Evolutionary conservation across 495 filamentous ascomycete species (phyloP), one percentile per base, ranked within the genome.

Genomic region (Aspergillus leporis): DNA sequence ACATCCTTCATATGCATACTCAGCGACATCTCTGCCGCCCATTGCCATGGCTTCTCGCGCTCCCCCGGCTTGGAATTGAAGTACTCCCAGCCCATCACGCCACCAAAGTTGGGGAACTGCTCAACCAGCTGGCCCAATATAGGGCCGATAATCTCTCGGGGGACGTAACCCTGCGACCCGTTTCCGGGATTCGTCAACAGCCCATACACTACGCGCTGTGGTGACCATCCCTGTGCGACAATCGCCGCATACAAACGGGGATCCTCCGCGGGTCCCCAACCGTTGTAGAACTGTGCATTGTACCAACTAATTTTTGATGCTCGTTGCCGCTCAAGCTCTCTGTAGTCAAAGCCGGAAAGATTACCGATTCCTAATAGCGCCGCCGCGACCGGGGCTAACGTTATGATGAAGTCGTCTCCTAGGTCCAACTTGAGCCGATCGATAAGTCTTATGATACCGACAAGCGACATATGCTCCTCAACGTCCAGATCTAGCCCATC

Each of bases 81-180:
- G 63, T 91, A 95, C 68, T 93, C 91, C 91, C 91, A 95, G 3
- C 91, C 90, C 85, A 90, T 89, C 0, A 93, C 84, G 2, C 91
- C 90, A 8, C 90, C 91, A 68, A 93, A 92, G 28, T 76, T 76
- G 3, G 83, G 81, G 56, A 83, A 89, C 56, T 71, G 72, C 38
- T 78, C 68, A 38, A 83, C 62, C 62, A 86, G 60, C 8, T 61
- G 57, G 0, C 80, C 69, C 41, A 86, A 70, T 4, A 75, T 67
- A 23, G 66, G 65, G 36, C 75, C 74, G 18, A 83, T 63, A 19
- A 74, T 74, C 41, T 83, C 81, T 12, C 63, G 71, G 10, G 76
- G 70, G 31, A 88, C 81, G 63, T 77, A 88, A 2, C 85, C 85
- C 51, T 74, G 74, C 41, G 75, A 76, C 21, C 89, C 90, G 66